Conservation (phyloP, 345 rosid genomes). For the Microcos paniculata region DNA sequence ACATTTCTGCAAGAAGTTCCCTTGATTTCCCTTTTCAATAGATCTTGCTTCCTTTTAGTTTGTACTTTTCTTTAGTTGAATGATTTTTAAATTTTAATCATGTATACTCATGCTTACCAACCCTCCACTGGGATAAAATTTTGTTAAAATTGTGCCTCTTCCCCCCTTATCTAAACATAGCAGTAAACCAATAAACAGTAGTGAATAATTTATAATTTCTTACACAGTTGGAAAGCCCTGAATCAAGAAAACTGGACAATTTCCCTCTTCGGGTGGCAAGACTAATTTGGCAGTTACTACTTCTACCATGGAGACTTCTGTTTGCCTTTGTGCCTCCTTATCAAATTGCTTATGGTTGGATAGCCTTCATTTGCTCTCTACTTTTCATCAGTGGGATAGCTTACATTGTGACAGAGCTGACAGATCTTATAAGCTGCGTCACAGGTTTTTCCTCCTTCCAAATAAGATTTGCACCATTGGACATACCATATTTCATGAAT, state of each 20-base stretch:
- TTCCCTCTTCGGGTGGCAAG: conserved; percentile 37
- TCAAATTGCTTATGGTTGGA: conserved; percentile 89
- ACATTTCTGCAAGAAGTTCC: background rate
- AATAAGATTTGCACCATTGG: background rate
- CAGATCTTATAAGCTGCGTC: conserved; percentile 88
- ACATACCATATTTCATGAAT: background rate
- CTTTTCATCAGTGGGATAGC: conserved; percentile 83
- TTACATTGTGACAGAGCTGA: conserved; percentile 65
- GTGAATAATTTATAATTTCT: conserved; percentile 21
- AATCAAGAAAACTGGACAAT: conserved; percentile 57
- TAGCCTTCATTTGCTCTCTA: conserved; percentile 81
- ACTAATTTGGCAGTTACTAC: conserved; percentile 58
- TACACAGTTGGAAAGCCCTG: conserved; percentile 61
- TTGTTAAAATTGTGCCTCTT: background rate
- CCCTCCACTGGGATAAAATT: background rate
- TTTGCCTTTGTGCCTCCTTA: conserved; percentile 93
- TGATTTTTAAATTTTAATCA: background rate
- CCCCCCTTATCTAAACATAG: background rate
- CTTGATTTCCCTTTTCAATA: background rate
- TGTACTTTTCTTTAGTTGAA: background rate
- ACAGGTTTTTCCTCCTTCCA: conserved; percentile 51
- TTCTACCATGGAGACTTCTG: conserved; percentile 73
- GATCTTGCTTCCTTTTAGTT: conserved; percentile 1
- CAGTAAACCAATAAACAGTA: background rate
- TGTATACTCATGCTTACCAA: background rate